phyloP scores from a whole-genome alignment of 108 stramenopile species.

The Chaetoceros muelleri region DNA sequence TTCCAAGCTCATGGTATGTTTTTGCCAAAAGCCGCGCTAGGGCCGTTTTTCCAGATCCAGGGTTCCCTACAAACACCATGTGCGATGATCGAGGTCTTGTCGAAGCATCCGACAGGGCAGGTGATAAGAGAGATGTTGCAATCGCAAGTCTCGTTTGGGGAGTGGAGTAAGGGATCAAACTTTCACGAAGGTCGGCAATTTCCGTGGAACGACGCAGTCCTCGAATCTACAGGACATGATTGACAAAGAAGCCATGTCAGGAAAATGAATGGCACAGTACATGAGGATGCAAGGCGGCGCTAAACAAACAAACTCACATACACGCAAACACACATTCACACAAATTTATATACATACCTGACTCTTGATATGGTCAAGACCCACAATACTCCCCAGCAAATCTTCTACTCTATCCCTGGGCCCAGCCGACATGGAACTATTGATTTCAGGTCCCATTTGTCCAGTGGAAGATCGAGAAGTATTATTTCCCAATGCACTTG shows the following conservation, averaged over 20 bases:
- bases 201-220: constrained; percentile 76
- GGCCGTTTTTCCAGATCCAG: constrained; percentile 94
- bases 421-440: constrained; percentile 6
- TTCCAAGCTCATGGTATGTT: constrained; percentile 66
- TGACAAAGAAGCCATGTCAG: not conserved
- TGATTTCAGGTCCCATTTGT: constrained; percentile 10
- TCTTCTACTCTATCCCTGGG: constrained; percentile 81
- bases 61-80: constrained; percentile 92
- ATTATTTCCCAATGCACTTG: constrained; percentile 1
- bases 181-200: constrained; percentile 74
- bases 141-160: constrained; percentile 33
- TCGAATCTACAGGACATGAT: constrained; percentile 19
- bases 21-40: constrained; percentile 87
- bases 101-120: constrained; percentile 41
- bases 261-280: not conserved
- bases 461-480: constrained; percentile 18
- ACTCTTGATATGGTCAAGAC: constrained; percentile 81
- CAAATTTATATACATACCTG: constrained; percentile 44
- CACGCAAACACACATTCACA: not conserved
- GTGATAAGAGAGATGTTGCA: constrained; percentile 29
- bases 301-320: not conserved
- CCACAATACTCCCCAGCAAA: constrained; percentile 68
- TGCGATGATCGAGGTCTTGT: constrained; percentile 61
- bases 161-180: constrained; percentile 44
- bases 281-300: not conserved